Evolutionary conservation across 768 basidiomycete genomes (phyloP), one percentile per base, ranked within the genome.

Genomic region (Phaeolepiota aurea): DNA sequence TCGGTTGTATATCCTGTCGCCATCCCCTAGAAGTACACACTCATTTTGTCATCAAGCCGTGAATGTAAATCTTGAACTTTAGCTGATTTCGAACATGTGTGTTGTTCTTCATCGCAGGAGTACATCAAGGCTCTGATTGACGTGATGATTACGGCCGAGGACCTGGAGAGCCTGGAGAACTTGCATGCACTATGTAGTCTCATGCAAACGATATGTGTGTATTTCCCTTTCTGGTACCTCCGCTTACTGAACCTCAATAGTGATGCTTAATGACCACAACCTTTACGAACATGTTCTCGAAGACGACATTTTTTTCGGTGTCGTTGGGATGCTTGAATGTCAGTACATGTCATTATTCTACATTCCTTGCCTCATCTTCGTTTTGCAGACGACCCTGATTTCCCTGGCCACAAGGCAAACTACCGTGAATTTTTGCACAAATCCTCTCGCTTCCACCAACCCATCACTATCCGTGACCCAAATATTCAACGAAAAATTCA

Each of bases 311-410:
- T 98, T 96, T 63, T 76, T 86, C 48, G 91, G 89, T 37, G 87
- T 97, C 36, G 79, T 93, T 31, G 92, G 93, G 34, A 94, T 98
- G 72, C 79, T 99, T 47, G 96, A 99, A 72, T 99, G 93, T 94
- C 47, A 43, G 88, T 64, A 48, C 18, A 42, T 32, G 40, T 16
- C 21, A 41, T n/a, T 32, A n/a, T 42, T 43, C 25, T 31, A 32
- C 37, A 38, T 38, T 43, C 43, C 32, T 48, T 12, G 20, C 28
- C 44, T 45, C 15, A 39, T 28, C n/a, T n/a, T n/a, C n/a, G 2
- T 31, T 49, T 18, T 44, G 28, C 56, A 96, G 93, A 98, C 58
- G 94, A 98, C 54, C 92, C 94, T 47, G 94, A 97, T 49, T 98
- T 94, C 57, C 94, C 94, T 15, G 71, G 67, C n/a, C 82, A 93